Percentiles rank a stretch among this genome's conserved stretches.
Conservation (phyloP, 495 filamentous ascomycete species). For the Penicillium tannophilum region DNA sequence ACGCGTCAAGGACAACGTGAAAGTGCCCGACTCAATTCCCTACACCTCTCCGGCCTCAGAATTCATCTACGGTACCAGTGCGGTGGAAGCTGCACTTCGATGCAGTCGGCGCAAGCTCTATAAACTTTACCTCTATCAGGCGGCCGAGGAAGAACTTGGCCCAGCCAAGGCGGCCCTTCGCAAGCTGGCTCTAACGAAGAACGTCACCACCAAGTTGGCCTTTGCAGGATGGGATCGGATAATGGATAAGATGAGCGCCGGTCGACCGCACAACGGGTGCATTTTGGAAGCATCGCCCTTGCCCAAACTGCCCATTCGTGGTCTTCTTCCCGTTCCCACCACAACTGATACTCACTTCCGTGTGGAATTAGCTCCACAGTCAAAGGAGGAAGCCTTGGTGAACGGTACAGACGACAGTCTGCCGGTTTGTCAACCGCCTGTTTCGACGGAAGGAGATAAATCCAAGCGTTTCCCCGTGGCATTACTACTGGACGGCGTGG, state of each 20-base stretch:
- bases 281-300: constrained; percentile 86
- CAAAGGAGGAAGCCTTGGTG: constrained; percentile 66
- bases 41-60: constrained; percentile 86
- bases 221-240: constrained; percentile 59
- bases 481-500: constrained; percentile 78
- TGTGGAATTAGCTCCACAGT: constrained; percentile 66
- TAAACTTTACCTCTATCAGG: constrained; percentile 75
- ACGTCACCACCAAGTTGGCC: constrained; percentile 56
- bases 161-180: constrained; percentile 49
- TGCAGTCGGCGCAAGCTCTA: constrained; percentile 71
- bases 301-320: constrained; percentile 68
- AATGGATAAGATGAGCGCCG: constrained; percentile 79
- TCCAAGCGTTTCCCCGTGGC: constrained; percentile 68
- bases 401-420: constrained; percentile 60
- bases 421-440: constrained; percentile 32
- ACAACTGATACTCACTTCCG: constrained; percentile 49
- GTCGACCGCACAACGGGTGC: constrained; percentile 89
- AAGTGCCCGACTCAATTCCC: constrained; percentile 61
- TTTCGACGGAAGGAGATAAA: constrained; percentile 16
- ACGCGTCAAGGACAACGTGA: constrained; percentile 42
- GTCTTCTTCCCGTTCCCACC: constrained; percentile 51
- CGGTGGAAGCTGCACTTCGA: constrained; percentile 79
- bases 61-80: constrained; percentile 83
- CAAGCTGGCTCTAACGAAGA: constrained; percentile 58
- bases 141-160: constrained; percentile 42